Base-by-base conservation (phyloP, 441 rosid species). In the Rhodomyrtus psidioides region DNA sequence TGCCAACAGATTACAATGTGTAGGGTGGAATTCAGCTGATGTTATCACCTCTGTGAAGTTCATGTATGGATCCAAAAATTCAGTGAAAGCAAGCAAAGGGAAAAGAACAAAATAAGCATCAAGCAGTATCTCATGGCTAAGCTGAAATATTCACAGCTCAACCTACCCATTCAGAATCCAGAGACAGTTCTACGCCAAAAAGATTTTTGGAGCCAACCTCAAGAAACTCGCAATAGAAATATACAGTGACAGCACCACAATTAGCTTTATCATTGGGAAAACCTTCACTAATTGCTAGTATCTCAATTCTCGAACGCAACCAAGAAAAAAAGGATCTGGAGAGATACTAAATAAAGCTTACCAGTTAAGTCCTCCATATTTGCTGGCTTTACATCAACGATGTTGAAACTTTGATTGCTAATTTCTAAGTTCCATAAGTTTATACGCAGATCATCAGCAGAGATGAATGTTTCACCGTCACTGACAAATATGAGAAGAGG, bases 331-430 rank as follows among this genome's bases (percentile, higher is more conserved):
- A 34, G n/a, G 49, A 70, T 70, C 51, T 70, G 79, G 79, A 39
- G 49, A 39, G 49, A 70, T 39, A 70, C 51, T 70, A 70, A 21
- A 39, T 70, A 21, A 70, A 70, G 79, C 79, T 89, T 88, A 95
- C 99, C 99, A 70, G 99, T 97, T 87, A 97, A 93, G 90, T 97
- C 99, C 93, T 97, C 99, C 98, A 97, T 97, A 89, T 96, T 97
- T 55, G 96, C 91, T 83, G 99, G 99, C 90, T 97, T 96, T 84
- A 97, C 97, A 90, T 97, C 99, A 87, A 97, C 96, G 44, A 97
- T 97, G 87, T 95, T 97, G 87, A 97, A 97, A 90, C 99, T 97
- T 83, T 97, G 98, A 89, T 92, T 97, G 94, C 98, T 95, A 88
- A 97, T 93, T 91, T 94, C 99, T 93, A 97, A 89, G 93, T 96